Conservation (phyloP, 192 early-diverging fungal genomes). For the Linnemannia zychae region DNA sequence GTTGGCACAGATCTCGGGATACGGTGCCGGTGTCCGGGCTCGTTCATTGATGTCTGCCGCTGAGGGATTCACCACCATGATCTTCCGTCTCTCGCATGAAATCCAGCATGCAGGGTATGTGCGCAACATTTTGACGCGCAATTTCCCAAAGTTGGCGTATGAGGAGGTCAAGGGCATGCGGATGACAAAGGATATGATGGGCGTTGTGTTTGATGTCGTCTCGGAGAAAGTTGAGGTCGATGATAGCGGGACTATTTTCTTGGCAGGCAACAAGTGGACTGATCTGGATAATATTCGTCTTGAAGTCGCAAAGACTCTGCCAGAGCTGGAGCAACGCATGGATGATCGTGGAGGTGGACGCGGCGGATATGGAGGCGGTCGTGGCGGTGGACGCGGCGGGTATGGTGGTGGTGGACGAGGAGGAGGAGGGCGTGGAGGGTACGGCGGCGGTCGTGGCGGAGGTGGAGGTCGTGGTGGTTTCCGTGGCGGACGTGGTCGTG, state of each 20-base stretch:
- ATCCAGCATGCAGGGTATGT: conserved; percentile 90
- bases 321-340: conserved; percentile 80
- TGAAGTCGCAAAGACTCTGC: conserved; percentile 79
- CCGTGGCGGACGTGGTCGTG: conserved; percentile 59
- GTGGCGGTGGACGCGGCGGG: conserved; percentile 57
- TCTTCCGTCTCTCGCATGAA: conserved; percentile 73
- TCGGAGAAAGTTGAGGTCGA: conserved; percentile 76
- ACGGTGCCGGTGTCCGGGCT: conserved; percentile 81
- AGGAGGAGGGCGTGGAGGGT: conserved; percentile 58
- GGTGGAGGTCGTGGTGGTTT: conserved; percentile 61
- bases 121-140: conserved; percentile 78
- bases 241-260: conserved; percentile 53
- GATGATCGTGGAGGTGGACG: conserved; percentile 57
- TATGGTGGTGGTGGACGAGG: conserved; percentile 57
- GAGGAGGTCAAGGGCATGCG: conserved; percentile 86
- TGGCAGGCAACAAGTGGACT: conserved; percentile 82
- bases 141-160: conserved; percentile 78
- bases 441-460: conserved; percentile 54
- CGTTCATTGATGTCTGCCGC: conserved; percentile 90
- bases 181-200: conserved; percentile 83
- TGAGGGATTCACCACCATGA: conserved; percentile 85
- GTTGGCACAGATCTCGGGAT: conserved; percentile 90
- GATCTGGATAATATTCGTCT: conserved; percentile 75
- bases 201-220: conserved; percentile 89
- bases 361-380: conserved; percentile 56